Percentiles rank a stretch among this genome's conserved stretches.
Conservation (phyloP, 75 land plant genomes). For the Chamaecyparis obtusa region DNA sequence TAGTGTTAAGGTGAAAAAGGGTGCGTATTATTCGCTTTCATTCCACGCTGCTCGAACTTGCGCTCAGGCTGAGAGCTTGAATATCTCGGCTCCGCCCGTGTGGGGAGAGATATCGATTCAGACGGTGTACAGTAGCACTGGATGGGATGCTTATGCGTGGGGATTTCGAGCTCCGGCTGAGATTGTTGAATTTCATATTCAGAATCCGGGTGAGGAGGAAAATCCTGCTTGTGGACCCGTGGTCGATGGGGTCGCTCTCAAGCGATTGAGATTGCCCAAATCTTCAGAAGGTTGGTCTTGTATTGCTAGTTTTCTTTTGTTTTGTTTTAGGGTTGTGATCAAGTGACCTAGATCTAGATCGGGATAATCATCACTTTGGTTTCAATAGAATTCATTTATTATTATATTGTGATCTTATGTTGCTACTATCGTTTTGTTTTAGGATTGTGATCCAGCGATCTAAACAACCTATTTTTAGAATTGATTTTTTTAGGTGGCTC, state of each 20-base stretch:
- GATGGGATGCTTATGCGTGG: conserved; percentile 62
- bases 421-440: neutral
- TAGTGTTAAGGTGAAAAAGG: conserved; percentile 31
- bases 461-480: too few species aligned
- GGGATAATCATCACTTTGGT: too few species aligned
- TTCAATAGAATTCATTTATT: too few species aligned
- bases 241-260: conserved; percentile 68
- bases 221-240: conserved; percentile 81
- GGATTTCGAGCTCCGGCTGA: conserved; percentile 34
- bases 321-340: too few species aligned
- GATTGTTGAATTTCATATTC: conserved; percentile 31
- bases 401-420: too few species aligned
- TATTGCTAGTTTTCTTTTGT: neutral
- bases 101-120: conserved; percentile 59
- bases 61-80: conserved; percentile 53
- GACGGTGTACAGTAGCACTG: conserved; percentile 55
- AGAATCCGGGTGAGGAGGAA: conserved; percentile 60
- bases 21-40: conserved; percentile 52
- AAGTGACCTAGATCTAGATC: too few species aligned
- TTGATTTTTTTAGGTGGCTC: too few species aligned
- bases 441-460: neutral
- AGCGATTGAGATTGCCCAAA: conserved; percentile 39
- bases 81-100: conserved; percentile 42
- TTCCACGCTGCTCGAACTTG: conserved; percentile 66
- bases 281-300: conserved; percentile 29